phyloP scores from a whole-genome alignment of 306 rosid species.

The Fagus crenata region DNA sequence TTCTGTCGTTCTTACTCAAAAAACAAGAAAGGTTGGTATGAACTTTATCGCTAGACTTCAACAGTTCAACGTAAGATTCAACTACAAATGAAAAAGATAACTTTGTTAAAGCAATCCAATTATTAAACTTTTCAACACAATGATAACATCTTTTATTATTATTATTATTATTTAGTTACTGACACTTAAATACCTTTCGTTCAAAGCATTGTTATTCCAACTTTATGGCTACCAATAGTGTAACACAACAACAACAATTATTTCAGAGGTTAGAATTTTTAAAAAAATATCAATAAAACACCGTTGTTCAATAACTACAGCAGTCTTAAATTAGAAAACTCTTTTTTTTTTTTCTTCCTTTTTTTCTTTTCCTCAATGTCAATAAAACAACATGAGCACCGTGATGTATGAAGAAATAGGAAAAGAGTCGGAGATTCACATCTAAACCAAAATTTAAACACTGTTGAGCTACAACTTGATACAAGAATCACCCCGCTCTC shows the following conservation, averaged over 20 bases:
- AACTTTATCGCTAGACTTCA: too few species aligned
- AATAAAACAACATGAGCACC: background rate
- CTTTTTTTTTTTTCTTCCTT: background rate
- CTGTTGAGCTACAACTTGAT: constrained; percentile 14
- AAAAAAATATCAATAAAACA: background rate
- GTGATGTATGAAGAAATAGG: background rate
- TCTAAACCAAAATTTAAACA: background rate
- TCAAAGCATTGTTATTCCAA: background rate
- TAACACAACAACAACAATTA: constrained; percentile 3
- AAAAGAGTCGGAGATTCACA: background rate
- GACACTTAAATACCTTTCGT: background rate
- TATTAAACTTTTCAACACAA: background rate
- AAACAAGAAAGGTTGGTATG: too few species aligned
- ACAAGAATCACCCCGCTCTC: constrained; percentile 32
- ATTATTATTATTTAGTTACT: background rate
- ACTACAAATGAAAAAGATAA: too few species aligned
- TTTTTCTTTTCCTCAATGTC: background rate
- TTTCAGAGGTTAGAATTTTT: background rate
- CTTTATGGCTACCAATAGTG: background rate
- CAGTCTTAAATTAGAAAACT: background rate
- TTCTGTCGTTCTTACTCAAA: too few species aligned
- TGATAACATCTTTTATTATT: background rate
- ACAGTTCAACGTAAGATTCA: too few species aligned
- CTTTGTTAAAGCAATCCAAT: background rate
- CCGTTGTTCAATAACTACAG: background rate